Evolutionary conservation across 2,329 filamentous ascomycete species (phyloP).

Genomic region (Pyricularia pennisetigena): DNA sequence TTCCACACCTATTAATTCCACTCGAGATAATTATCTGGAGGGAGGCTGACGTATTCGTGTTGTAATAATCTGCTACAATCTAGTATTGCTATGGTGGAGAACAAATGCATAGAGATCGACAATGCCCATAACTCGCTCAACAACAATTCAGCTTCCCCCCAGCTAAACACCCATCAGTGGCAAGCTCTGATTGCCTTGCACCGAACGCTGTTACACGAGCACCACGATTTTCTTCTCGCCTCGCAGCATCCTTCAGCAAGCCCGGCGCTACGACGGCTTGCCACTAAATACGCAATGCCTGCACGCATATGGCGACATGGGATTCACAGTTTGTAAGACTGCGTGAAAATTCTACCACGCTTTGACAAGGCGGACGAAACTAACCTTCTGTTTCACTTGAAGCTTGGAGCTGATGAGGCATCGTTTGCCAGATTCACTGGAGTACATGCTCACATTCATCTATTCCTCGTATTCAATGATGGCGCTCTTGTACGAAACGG

Average conservation of each 20-base stretch:
- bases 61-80: too few species aligned
- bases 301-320: constrained; percentile 90
- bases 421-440: constrained; percentile 63
- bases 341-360: too few species aligned
- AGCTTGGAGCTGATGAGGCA: constrained; percentile 62
- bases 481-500: constrained; percentile 75
- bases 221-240: constrained; percentile 79
- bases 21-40: too few species aligned
- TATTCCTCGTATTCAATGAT: constrained; percentile 91
- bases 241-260: constrained; percentile 77
- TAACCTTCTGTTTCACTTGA: too few species aligned
- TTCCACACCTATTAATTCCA: too few species aligned
- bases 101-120: constrained; percentile 78
- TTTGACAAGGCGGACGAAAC: too few species aligned
- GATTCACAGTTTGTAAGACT: constrained; percentile 60
- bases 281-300: constrained; percentile 82
- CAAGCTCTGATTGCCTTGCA: constrained; percentile 77
- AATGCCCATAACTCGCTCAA: constrained; percentile 40
- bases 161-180: constrained; percentile 62
- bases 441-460: constrained; percentile 88
- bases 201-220: constrained; percentile 69
- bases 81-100: constrained; percentile 71
- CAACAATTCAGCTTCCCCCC: constrained; percentile 27
- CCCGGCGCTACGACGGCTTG: constrained; percentile 54
- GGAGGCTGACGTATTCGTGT: too few species aligned